phyloP scores from a whole-genome alignment of 1,284 basidiomycete species.

The Bjerkandera adusta region DNA sequence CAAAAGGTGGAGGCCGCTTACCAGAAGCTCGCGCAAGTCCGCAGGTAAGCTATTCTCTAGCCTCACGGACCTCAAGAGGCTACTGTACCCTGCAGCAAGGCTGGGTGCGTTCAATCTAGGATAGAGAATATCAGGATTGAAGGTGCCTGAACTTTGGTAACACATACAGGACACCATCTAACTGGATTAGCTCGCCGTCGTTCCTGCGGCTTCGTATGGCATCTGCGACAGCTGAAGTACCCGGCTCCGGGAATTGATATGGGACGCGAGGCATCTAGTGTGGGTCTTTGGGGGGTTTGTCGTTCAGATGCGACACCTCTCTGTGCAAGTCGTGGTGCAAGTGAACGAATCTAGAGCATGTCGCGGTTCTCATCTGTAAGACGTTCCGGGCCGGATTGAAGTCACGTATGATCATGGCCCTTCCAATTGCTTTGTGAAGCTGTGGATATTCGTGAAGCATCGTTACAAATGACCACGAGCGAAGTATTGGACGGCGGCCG shows the following conservation, averaged over 20 bases:
- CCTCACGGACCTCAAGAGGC: slow-evolving; percentile 46
- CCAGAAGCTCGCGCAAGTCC: slow-evolving; percentile 51
- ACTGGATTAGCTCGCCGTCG: slow-evolving; percentile 10
- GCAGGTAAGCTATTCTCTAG: slow-evolving; percentile 44
- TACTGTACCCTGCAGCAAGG: slow-evolving; percentile 10
- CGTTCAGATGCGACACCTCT: too few relatives aligned
- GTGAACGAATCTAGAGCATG: too few relatives aligned
- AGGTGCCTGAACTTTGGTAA: not conserved
- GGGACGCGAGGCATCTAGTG: slow-evolving; percentile 16
- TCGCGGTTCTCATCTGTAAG: too few relatives aligned
- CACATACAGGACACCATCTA: slow-evolving; percentile 14
- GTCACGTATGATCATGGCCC: too few relatives aligned
- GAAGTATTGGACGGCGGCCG: too few relatives aligned
- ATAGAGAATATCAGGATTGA: not conserved
- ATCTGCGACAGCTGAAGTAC: slow-evolving; percentile 10
- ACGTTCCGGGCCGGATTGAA: too few relatives aligned
- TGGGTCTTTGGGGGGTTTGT: too few relatives aligned
- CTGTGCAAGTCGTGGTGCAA: too few relatives aligned
- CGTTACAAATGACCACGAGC: too few relatives aligned
- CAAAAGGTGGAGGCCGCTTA: slow-evolving; percentile 20
- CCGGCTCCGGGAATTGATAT: slow-evolving; percentile 13
- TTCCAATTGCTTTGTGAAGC: too few relatives aligned
- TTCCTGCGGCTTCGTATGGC: slow-evolving; percentile 10
- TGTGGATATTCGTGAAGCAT: too few relatives aligned
- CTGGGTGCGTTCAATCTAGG: slow-evolving; percentile 11